phyloP scores from a whole-genome alignment of 2,329 filamentous ascomycete species.

The Fusarium avenaceum region DNA sequence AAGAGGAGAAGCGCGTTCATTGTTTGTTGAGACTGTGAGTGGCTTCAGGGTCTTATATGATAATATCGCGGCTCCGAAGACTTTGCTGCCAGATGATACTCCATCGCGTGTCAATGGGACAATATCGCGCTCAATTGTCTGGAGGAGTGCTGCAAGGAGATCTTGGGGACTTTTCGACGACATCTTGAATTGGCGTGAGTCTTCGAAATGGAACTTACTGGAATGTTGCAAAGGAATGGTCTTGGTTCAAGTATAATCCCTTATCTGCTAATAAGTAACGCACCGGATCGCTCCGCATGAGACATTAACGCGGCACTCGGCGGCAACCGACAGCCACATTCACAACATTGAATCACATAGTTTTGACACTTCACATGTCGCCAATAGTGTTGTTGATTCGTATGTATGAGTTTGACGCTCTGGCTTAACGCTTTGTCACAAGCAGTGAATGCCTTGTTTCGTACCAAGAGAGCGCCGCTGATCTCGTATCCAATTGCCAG shows the following conservation, averaged over 20 bases:
- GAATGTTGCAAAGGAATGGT: not conserved
- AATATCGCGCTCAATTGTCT: constrained; percentile 60
- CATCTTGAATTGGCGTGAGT: constrained; percentile 1
- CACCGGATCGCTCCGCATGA: constrained; percentile 15
- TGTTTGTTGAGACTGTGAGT: constrained; percentile 67
- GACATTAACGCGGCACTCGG: constrained; percentile 15
- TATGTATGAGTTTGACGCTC: too few relatives aligned
- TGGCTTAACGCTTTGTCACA: too few relatives aligned
- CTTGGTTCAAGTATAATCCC: constrained; percentile 2
- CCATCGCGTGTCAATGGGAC: constrained; percentile 65
- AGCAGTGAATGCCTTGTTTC: too few relatives aligned
- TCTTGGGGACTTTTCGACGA: constrained; percentile 20
- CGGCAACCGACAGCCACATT: not conserved
- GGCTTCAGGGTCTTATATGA: constrained; percentile 57
- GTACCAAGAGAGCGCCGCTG: not conserved
- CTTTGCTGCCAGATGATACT: constrained; percentile 66
- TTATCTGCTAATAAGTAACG: constrained; percentile 10
- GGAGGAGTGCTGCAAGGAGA: constrained; percentile 58
- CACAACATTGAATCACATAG: not conserved
- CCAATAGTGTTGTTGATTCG: too few relatives aligned
- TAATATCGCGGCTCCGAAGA: constrained; percentile 70
- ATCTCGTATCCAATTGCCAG: not conserved
- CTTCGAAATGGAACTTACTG: fast-evolving
- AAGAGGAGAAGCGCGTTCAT: constrained; percentile 67
- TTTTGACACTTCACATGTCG: not conserved